phyloP scores from a whole-genome alignment of 2,329 filamentous ascomycete species.

The Domatiomyces catenatus region DNA sequence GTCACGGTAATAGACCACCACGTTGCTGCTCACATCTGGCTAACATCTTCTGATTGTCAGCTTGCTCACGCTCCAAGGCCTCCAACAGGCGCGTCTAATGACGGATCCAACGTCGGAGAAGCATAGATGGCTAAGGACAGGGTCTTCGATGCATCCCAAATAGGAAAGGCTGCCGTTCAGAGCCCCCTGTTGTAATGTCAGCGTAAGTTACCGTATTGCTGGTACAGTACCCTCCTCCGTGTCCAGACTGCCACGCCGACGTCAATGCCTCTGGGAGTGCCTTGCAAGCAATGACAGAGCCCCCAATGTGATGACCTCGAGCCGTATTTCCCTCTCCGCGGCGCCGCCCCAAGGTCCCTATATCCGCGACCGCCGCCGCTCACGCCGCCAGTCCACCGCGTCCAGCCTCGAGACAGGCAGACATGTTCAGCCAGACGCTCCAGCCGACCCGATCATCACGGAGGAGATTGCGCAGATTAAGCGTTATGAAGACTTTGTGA shows the following conservation, averaged over 20 bases:
- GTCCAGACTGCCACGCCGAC: background rate
- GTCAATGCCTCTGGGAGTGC: background rate
- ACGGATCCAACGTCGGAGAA: background rate
- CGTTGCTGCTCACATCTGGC: background rate
- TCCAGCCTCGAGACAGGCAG: constrained; percentile 49
- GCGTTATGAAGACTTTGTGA: constrained; percentile 97
- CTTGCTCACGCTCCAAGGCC: background rate
- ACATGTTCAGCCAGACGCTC: constrained; percentile 33
- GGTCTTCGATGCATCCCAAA: background rate
- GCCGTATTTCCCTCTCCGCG: constrained; percentile 36
- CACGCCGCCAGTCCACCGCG: constrained; percentile 52
- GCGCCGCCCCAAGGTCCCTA: constrained; percentile 33
- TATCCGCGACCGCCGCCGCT: constrained; percentile 32
- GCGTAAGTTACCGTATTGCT: background rate
- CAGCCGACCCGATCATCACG: constrained; percentile 57
- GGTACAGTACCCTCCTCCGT: no score
- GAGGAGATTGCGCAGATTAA: constrained; percentile 98
- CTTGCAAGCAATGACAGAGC: constrained; percentile 6
- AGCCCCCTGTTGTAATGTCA: background rate
- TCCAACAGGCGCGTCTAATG: no score
- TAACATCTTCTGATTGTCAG: background rate
- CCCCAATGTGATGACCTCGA: constrained; percentile 32
- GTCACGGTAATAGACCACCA: background rate
- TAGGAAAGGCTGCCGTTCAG: background rate
- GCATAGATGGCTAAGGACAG: background rate